phyloP scores from a whole-genome alignment of 768 basidiomycete species.

The Leucosporidium creatinivorum region DNA sequence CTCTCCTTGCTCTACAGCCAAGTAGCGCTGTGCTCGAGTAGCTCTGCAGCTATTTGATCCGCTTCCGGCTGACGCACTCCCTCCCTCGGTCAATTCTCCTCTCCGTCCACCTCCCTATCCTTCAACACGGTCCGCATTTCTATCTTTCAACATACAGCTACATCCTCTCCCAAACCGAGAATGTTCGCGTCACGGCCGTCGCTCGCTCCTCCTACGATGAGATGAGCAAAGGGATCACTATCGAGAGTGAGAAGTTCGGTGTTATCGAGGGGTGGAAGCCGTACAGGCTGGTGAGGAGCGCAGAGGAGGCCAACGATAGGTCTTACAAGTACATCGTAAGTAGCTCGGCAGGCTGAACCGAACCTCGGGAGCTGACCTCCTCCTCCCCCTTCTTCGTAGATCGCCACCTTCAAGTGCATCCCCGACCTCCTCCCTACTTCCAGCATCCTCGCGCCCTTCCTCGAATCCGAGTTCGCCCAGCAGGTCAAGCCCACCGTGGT shows the following conservation, averaged over 20 bases:
- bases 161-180: slow-evolving; percentile 53
- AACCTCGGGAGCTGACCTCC: background rate
- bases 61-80: no score
- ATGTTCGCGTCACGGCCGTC: slow-evolving; percentile 61
- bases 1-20: background rate
- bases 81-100: no score
- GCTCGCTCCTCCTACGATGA: slow-evolving; percentile 62
- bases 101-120: no score
- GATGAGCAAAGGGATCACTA: slow-evolving; percentile 52
- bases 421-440: slow-evolving; percentile 60
- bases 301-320: slow-evolving; percentile 56
- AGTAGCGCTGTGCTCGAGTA: background rate
- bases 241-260: slow-evolving; percentile 58
- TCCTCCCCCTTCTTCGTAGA: background rate
- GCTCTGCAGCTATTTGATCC: background rate
- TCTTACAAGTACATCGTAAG: slow-evolving; percentile 54
- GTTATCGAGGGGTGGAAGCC: slow-evolving; percentile 56
- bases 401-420: slow-evolving; percentile 63
- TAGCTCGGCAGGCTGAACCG: background rate
- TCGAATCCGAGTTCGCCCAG: slow-evolving; percentile 47
- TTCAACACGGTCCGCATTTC: background rate
- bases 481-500: slow-evolving; percentile 50
- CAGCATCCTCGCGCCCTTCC: slow-evolving; percentile 52
- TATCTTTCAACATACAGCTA: slow-evolving; percentile 29
- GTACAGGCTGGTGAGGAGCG: slow-evolving; percentile 53